These are phyloP conservation scores for Claviceps pazoutovae DNA, from an alignment of 2,329 filamentous ascomycete species.

Conservation along the genomic window DNA sequence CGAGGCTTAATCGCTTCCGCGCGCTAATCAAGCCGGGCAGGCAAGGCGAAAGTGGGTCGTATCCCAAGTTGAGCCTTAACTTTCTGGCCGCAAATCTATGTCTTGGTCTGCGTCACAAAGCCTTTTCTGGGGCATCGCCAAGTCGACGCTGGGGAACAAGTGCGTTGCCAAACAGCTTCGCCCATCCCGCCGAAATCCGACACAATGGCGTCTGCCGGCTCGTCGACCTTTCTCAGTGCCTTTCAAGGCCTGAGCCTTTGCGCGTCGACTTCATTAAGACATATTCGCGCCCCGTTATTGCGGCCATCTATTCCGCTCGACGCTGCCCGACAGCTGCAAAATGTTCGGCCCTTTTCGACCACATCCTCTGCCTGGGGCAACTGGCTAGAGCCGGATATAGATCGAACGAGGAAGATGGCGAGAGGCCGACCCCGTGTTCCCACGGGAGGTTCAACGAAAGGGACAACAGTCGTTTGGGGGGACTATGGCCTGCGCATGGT, in stretches of 20 bases:
- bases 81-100: slow-evolving; percentile 11
- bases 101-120: neutral
- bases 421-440: slow-evolving; percentile 80
- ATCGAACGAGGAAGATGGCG: slow-evolving; percentile 74
- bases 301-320: slow-evolving; percentile 16
- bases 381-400: slow-evolving; percentile 69
- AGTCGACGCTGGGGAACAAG: too few species aligned
- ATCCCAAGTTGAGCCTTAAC: slow-evolving; percentile 8
- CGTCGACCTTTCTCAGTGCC: slow-evolving; percentile 34
- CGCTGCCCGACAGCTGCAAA: slow-evolving; percentile 24
- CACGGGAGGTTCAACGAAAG: slow-evolving; percentile 80
- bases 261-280: slow-evolving; percentile 24
- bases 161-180: neutral
- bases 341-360: slow-evolving; percentile 58
- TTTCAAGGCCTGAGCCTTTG: slow-evolving; percentile 36
- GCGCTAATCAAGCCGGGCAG: too few species aligned
- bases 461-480: slow-evolving; percentile 91
- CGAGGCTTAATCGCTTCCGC: slow-evolving; percentile 22
- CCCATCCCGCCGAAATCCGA: slow-evolving; percentile 7
- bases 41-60: too few species aligned
- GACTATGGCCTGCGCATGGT: slow-evolving; percentile 90
- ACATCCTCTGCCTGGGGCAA: slow-evolving; percentile 45
- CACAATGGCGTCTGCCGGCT: slow-evolving; percentile 31
- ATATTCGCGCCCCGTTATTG: slow-evolving; percentile 20
- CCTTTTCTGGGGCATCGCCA: neutral